Evolutionary conservation across 306 rosid species (phyloP), one percentile per base, ranked within the genome.

Genomic region (Canavalia gladiata): DNA sequence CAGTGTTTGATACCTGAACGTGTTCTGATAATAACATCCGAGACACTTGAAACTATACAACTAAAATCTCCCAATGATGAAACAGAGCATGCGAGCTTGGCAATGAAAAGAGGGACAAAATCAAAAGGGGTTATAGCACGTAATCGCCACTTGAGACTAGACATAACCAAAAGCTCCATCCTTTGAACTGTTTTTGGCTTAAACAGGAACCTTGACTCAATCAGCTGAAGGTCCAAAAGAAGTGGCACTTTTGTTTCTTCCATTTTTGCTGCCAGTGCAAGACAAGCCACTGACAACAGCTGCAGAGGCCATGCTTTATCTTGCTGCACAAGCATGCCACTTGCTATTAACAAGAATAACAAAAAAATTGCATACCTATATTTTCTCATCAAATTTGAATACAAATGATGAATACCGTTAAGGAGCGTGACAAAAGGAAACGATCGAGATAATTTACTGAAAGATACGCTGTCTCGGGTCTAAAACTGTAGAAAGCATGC

Each of bases 231-330:
- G 68, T 88, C 89, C 43, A 82, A 11, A 47, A 85, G 78, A 76
- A 76, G 81, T 12, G 89, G 91, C 66, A 85, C 87, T 1, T 74
- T 80, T 18, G 78, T 80, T 81, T 88, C 91, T 59, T 88, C 91
- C 86, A 88, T 76, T 88, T 88, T 88, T 39, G 89, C 91, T 39
- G 91, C 91, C 18, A 88, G 30, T 8, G 91, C 43, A 10, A 88
- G 45, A 72, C 91, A 88, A 76, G 89, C 85, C 3, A 88, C 89
- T 41, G 91, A 81, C 8, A 85, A 58, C n/a, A 88, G 68, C 80
- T 85, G 85, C 79, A 72, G 5, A 42, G 87, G 60, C 91, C 91
- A 88, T 8, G 74, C 70, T 80, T 72, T 73, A 13, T 81, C 87
- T 76, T 79, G 47, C 90, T 87, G 72, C 88, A 87, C 43, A 73